Conservation (phyloP, 2,329 filamentous ascomycete species). For the Arthrobotrys iridis region DNA sequence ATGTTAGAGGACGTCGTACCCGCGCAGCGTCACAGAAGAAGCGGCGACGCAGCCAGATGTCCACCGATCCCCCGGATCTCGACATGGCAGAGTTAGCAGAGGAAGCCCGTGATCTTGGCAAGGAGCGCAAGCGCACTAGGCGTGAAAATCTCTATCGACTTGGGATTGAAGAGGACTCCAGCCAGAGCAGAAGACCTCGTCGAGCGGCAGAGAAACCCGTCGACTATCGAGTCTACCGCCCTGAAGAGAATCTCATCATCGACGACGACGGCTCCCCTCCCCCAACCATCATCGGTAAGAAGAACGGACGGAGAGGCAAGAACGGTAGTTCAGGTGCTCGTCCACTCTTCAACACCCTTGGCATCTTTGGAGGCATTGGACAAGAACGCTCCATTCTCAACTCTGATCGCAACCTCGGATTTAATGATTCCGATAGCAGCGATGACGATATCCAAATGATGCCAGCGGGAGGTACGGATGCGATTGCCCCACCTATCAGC, state of each 20-base stretch:
- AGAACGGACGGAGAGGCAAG: constrained; percentile 70
- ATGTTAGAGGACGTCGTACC: constrained; percentile 29
- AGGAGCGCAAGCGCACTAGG: constrained; percentile 67
- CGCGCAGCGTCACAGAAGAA: constrained; percentile 45
- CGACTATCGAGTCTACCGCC: constrained; percentile 85
- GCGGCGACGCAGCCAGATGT: constrained; percentile 36
- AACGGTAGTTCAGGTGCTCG: constrained; percentile 74
- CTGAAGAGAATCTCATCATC: constrained; percentile 75
- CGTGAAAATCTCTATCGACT: constrained; percentile 68
- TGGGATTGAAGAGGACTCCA: constrained; percentile 68
- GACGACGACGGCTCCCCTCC: constrained; percentile 76
- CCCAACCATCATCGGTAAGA: constrained; percentile 75
- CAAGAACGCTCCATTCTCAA: constrained; percentile 76
- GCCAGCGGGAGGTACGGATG: constrained; percentile 60
- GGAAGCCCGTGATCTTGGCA: constrained; percentile 71
- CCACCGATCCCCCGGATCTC: constrained; percentile 59
- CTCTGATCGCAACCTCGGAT: constrained; percentile 76
- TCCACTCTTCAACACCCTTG: constrained; percentile 85
- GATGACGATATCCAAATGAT: constrained; percentile 84
- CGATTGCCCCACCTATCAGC: constrained; percentile 29
- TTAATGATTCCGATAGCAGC: constrained; percentile 89
- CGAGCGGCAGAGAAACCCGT: constrained; percentile 71
- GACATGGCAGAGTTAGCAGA: constrained; percentile 74
- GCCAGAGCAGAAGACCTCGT: constrained; percentile 64
- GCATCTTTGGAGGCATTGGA: constrained; percentile 88